Evolutionary conservation across 768 basidiomycete genomes (phyloP), one percentile per base, ranked within the genome.

Genomic region (Podaxis rugospora): DNA sequence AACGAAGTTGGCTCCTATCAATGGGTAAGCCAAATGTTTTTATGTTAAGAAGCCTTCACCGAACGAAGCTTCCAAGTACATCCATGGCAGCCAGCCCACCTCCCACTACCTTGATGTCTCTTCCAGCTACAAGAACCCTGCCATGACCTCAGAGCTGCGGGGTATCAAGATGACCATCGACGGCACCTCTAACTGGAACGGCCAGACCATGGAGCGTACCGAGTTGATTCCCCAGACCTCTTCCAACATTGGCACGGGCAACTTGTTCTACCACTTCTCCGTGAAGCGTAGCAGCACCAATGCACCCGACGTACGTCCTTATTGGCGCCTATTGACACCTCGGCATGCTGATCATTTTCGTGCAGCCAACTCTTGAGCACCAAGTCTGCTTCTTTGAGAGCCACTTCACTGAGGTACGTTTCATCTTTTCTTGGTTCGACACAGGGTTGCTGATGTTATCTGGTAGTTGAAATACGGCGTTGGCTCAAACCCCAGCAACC

Each of bases 181-280:
- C 65, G 71, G 74, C 5, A 80, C 78, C 4, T 75, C 83, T 2
- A 79, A 74, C 35, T 85, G 85, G 84, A 84, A 85, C 66, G 78
- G 77, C 5, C 76, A 83, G 63, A 59, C 57, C 21, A 77, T 82
- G 72, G 76, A 80, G 68, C 66, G 81, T 36, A 73, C 74, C 6
- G 78, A 80, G 62, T 66, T 80, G 25, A 78, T 79, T 68, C 72
- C 71, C 62, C 76, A 75, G 68, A 84, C 83, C 27, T 75, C 74
- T 11, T 69, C 75, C 53, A 86, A 86, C 70, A 72, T 87, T 23
- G 84, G 86, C 1, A 74, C 77, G 11, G 85, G 84, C 0, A 79
- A 83, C 59, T 68, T 85, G 57, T 86, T 78, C 73, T 86, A 86
- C 70, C 85, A 86, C 72, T 86, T 86, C 74, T 84, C 83, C 0